Base-by-base conservation (phyloP, 1,284 basidiomycete genomes). In the Leccinum angustisporum region DNA sequence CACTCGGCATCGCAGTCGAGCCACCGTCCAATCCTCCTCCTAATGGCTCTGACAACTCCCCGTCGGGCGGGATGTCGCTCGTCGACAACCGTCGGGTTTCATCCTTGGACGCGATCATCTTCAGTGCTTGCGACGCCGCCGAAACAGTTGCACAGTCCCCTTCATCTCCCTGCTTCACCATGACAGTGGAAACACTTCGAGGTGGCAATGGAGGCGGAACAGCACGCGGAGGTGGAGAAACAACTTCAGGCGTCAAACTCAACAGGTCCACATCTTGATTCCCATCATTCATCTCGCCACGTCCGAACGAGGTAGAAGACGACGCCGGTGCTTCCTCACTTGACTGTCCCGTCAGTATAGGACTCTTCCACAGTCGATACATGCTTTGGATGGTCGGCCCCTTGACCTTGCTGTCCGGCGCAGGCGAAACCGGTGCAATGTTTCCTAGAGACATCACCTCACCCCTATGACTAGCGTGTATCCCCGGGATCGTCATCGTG, bases 371-470 rank as follows among this genome's bases (percentile, higher is more conserved):
- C 48, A 91, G 76, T 30, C 88, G 82, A 70, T 90, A 90, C 63
- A 90, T 80, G 65, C 80, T 84, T 70, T 87, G 83, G 51, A 90
- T 85, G n/a, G 81, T 80, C 27, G 74, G 66, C 18, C 76, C 74
- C 68, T 82, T 83, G 14, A 74, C 64, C 73, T 83, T 83, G 52
- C 71, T 70, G 27, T 85, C 83, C 1, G 75, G 61, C 5, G 75
- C 66, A 9, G 77, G 67, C 21, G 78, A 75, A 18, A 78, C 73
- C 34, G 85, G 83, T 13, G 87, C 84, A 58, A 84, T 82, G 66
- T 88, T 87, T 5, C 90, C 90, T 80, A 92, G 82, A 2, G 89
- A 88, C 85, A 90, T 89, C 46, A 91, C 82, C 64, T 92, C 89
- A 14, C 87, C 88, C n/a, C 82, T 83, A 69, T 91, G 87, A 66